phyloP scores from a whole-genome alignment of 805 yeast species.

The Yarrowia bubula region DNA sequence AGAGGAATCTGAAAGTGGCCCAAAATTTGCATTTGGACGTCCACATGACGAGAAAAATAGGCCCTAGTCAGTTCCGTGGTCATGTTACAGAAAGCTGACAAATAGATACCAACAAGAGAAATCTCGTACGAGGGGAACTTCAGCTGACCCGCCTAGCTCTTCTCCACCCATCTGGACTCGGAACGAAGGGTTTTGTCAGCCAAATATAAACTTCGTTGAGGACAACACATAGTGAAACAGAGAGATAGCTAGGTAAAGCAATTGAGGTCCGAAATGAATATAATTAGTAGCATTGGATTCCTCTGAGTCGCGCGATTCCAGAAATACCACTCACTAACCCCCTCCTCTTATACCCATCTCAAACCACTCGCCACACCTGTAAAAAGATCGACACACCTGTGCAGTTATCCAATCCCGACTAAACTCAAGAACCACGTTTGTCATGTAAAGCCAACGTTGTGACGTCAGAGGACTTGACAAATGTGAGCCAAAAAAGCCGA shows the following conservation, averaged over 20 bases:
- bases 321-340: not conserved
- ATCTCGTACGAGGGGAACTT: too few relatives aligned
- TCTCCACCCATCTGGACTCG: too few relatives aligned
- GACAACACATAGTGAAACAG: not conserved
- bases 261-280: not conserved
- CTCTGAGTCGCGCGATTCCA: not conserved
- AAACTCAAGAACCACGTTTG: conserved; percentile 9
- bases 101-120: too few relatives aligned
- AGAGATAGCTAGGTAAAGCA: not conserved
- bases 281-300: not conserved
- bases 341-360: not conserved
- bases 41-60: too few relatives aligned
- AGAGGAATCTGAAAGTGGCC: too few relatives aligned
- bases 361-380: not conserved
- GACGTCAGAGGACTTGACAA: not conserved
- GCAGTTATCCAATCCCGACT: not conserved
- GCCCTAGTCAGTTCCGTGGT: too few relatives aligned
- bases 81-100: too few relatives aligned
- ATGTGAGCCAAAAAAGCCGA: not conserved
- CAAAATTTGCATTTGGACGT: too few relatives aligned
- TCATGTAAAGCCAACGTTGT: not conserved
- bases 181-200: too few relatives aligned
- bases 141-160: too few relatives aligned
- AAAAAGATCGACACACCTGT: not conserved
- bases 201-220: not conserved